A percentile compares a stretch with the other conserved stretches of the same genome.
Evolutionary conservation across 2,329 filamentous ascomycete genomes (phyloP).

Genomic region (Phialophora expanda): DNA sequence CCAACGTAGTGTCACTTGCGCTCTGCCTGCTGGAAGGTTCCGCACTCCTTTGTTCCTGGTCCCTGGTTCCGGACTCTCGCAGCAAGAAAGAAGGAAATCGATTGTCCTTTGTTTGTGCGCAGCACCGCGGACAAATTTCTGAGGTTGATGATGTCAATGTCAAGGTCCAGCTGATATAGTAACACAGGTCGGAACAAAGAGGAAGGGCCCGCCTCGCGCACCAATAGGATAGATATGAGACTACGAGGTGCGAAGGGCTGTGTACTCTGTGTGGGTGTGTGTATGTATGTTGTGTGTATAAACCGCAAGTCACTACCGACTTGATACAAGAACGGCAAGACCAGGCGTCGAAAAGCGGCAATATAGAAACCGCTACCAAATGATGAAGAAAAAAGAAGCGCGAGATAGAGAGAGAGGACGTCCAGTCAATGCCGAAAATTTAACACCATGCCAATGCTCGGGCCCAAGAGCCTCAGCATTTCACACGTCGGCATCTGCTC

Average conservation of each 20-base stretch:
- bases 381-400: background rate
- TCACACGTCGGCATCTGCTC: background rate
- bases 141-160: background rate
- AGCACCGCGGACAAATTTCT: background rate
- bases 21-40: background rate
- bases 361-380: background rate
- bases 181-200: background rate
- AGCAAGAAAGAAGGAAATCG: background rate
- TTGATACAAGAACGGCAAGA: background rate
- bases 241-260: background rate
- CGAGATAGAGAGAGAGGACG: background rate
- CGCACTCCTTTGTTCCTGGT: background rate
- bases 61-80: background rate
- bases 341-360: background rate
- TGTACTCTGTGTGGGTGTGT: background rate
- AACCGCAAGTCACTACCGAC: background rate
- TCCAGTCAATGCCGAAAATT: background rate
- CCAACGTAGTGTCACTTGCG: background rate
- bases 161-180: background rate
- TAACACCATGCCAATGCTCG: constrained; percentile 1
- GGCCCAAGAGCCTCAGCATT: constrained; percentile 1
- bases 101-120: background rate
- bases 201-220: constrained; percentile 1
- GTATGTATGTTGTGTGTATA: background rate
- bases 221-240: background rate